Percentiles rank a stretch among this genome's conserved stretches.
Conservation (phyloP, 345 rosid genomes). For the Boechera stricta region DNA sequence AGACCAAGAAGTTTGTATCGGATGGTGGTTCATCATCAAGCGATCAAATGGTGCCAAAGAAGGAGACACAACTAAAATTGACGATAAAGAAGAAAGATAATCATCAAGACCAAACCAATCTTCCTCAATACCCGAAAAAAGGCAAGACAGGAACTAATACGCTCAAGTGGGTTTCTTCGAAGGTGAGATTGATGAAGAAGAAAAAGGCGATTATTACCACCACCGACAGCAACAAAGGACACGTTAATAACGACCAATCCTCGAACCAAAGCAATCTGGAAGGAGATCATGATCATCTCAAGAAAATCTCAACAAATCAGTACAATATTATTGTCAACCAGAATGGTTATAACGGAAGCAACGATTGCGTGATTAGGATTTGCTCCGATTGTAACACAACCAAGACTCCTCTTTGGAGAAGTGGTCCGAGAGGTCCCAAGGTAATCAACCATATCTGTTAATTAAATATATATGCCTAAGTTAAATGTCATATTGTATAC, state of each 20-base stretch:
- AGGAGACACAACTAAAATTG: slow-evolving; percentile 39
- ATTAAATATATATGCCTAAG: background rate
- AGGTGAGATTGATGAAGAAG: slow-evolving; percentile 76
- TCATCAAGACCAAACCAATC: slow-evolving; percentile 43
- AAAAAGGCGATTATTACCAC: slow-evolving; percentile 47
- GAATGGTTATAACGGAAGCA: slow-evolving; percentile 46
- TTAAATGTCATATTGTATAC: background rate
- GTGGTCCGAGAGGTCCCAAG: slow-evolving; percentile 96
- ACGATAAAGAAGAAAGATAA: slow-evolving; percentile 41
- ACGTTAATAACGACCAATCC: background rate
- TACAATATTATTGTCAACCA: slow-evolving; percentile 9
- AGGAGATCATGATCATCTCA: slow-evolving; percentile 41
- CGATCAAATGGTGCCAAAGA: slow-evolving; percentile 40
- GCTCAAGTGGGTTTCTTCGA: slow-evolving; percentile 78
- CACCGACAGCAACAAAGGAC: slow-evolving; percentile 37
- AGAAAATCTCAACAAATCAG: slow-evolving; percentile 37
- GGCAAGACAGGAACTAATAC: slow-evolving; percentile 29
- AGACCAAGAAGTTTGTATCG: slow-evolving; percentile 43
- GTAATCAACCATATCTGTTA: slow-evolving; percentile 46
- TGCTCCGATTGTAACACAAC: slow-evolving; percentile 94
- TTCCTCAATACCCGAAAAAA: slow-evolving; percentile 47
- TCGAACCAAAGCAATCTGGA: slow-evolving; percentile 17
- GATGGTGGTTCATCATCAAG: slow-evolving; percentile 42
- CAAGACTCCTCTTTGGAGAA: slow-evolving; percentile 97
- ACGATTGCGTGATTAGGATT: slow-evolving; percentile 37